Conservation (phyloP, 2,329 filamentous ascomycete species). For the Lizonia empirigonia region DNA sequence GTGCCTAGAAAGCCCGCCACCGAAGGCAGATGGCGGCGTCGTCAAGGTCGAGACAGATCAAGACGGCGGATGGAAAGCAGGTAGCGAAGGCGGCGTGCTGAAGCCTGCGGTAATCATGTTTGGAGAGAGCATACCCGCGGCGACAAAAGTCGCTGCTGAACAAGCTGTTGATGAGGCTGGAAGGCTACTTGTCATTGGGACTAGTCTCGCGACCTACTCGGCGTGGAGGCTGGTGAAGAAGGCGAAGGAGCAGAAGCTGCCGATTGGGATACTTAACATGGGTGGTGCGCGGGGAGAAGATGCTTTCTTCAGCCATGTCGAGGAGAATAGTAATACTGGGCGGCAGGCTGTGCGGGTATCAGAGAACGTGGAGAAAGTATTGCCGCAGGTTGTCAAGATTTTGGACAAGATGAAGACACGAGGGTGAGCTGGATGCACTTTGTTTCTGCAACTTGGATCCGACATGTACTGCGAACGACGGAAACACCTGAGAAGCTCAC, state of each 20-base stretch:
- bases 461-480: not conserved
- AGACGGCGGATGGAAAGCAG: conserved; percentile 74
- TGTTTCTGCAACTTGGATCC: not conserved
- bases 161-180: conserved; percentile 74
- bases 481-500: not conserved
- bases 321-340: conserved; percentile 48
- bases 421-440: not conserved
- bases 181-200: conserved; percentile 80
- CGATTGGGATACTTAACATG: conserved; percentile 85
- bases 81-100: conserved; percentile 70
- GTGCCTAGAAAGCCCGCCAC: conserved; percentile 72
- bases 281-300: conserved; percentile 83
- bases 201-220: conserved; percentile 91
- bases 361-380: conserved; percentile 49
- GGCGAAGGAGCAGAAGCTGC: conserved; percentile 80
- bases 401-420: conserved; percentile 24
- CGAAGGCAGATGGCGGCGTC: conserved; percentile 56
- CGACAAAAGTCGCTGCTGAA: conserved; percentile 78
- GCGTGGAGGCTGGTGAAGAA: conserved; percentile 88
- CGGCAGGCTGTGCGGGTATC: conserved; percentile 48
- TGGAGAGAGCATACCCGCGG: conserved; percentile 77
- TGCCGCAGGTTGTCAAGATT: conserved; percentile 38
- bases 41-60: conserved; percentile 69
- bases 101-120: conserved; percentile 98
- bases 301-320: conserved; percentile 66